phyloP scores from a whole-genome alignment of 352 stramenopile species.

The Globisporangium canariense region DNA sequence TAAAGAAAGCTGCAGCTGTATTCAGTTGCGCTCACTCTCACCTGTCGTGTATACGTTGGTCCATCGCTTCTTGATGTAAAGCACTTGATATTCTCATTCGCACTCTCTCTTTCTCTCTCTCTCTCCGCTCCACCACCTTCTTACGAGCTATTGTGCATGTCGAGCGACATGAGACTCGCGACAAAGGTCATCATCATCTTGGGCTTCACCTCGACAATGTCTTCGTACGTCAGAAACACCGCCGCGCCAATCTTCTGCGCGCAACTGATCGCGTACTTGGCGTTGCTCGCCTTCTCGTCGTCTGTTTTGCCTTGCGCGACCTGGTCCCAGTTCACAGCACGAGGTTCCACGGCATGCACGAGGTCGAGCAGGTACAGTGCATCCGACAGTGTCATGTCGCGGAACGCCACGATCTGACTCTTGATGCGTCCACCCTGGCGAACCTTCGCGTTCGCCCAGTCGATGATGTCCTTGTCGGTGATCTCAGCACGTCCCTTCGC shows the following conservation, averaged over 20 bases:
- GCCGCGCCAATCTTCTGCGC: slow-evolving; percentile 90
- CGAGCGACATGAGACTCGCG: slow-evolving; percentile 81
- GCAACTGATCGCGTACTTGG: slow-evolving; percentile 92
- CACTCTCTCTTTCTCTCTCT: background rate
- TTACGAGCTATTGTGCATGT: slow-evolving; percentile 50
- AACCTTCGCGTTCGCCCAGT: slow-evolving; percentile 84
- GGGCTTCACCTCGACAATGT: slow-evolving; percentile 92
- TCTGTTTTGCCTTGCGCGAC: slow-evolving; percentile 54
- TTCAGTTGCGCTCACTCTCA: background rate
- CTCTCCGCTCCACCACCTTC: no score
- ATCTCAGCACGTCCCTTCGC: slow-evolving; percentile 47
- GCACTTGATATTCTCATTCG: background rate
- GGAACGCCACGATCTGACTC: slow-evolving; percentile 79
- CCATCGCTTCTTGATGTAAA: background rate
- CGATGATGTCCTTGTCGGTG: slow-evolving; percentile 81
- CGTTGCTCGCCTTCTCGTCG: slow-evolving; percentile 88
- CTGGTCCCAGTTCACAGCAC: slow-evolving; percentile 91
- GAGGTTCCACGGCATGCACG: slow-evolving; percentile 79
- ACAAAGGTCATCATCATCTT: slow-evolving; percentile 93
- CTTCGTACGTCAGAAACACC: slow-evolving; percentile 92
- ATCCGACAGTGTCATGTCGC: slow-evolving; percentile 73
- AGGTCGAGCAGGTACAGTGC: slow-evolving; percentile 87
- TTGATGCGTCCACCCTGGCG: slow-evolving; percentile 66
- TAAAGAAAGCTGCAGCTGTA: slow-evolving; percentile 1
- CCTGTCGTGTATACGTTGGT: background rate